phyloP scores from a whole-genome alignment of 1,284 basidiomycete genomes.

The Cutaneotrichosporon sp. region DNA sequence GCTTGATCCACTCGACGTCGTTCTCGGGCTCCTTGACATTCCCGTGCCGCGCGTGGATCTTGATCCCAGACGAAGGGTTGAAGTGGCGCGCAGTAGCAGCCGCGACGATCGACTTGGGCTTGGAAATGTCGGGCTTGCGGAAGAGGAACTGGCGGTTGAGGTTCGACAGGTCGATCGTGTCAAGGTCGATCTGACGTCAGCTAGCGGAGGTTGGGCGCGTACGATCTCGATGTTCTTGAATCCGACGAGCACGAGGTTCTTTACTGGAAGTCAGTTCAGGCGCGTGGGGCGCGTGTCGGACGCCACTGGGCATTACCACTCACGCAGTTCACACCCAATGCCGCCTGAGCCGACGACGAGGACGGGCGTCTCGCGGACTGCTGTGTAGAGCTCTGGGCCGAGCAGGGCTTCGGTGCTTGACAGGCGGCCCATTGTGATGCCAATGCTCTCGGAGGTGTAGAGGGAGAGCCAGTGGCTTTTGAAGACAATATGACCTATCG shows the following conservation, averaged over 20 bases:
- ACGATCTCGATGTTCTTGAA: constrained; percentile 80
- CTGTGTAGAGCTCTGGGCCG: constrained; percentile 60
- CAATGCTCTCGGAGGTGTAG: background rate
- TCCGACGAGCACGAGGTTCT: constrained; percentile 90
- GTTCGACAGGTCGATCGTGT: constrained; percentile 98
- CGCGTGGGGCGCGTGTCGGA: background rate
- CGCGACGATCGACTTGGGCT: constrained; percentile 91
- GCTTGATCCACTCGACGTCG: constrained; percentile 80
- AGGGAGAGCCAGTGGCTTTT: background rate
- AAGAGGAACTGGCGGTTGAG: constrained; percentile 98
- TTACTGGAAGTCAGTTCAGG: constrained; percentile 57
- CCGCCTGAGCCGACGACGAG: constrained; percentile 94
- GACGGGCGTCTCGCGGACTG: constrained; percentile 59
- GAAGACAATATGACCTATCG: background rate
- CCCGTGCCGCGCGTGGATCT: constrained; percentile 82
- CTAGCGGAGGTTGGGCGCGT: constrained; percentile 5
- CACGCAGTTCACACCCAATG: constrained; percentile 93
- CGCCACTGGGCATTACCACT: constrained; percentile 50
- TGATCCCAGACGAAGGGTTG: constrained; percentile 68
- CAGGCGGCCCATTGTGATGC: constrained; percentile 29
- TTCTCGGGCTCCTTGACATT: constrained; percentile 95
- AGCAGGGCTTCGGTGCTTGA: constrained; percentile 56
- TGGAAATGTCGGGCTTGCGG: constrained; percentile 93
- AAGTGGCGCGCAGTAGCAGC: constrained; percentile 82
- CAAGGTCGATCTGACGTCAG: constrained; percentile 71